These are phyloP conservation scores for Aspergillus saccharolyticus DNA, from an alignment of 495 filamentous ascomycete species.

Conservation along the genomic window DNA sequence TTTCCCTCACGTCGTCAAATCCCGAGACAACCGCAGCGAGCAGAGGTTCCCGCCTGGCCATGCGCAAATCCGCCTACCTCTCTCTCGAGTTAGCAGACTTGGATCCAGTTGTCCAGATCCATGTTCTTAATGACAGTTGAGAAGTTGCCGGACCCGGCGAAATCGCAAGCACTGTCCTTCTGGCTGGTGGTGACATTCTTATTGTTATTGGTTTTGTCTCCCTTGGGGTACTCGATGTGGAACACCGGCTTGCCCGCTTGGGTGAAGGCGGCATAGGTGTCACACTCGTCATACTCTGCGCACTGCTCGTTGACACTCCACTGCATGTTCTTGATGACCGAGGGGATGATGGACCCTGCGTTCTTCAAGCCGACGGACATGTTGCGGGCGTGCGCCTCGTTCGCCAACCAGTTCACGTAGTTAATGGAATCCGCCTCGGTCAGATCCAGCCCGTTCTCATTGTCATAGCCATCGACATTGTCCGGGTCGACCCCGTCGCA, in stretches of 20 bases:
- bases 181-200: constrained; percentile 23
- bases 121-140: constrained; percentile 63
- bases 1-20: neutral
- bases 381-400: constrained; percentile 40
- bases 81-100: constrained; percentile 36
- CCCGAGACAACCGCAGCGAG: neutral
- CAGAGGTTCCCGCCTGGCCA: neutral
- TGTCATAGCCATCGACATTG: constrained; percentile 63
- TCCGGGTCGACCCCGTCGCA: constrained; percentile 71
- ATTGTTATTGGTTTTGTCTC: constrained; percentile 35
- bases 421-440: constrained; percentile 49
- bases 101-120: constrained; percentile 55
- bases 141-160: constrained; percentile 40
- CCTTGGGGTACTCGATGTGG: constrained; percentile 65
- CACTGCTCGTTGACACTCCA: constrained; percentile 75
- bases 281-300: constrained; percentile 54
- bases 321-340: constrained; percentile 53
- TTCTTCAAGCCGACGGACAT: constrained; percentile 65
- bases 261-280: constrained; percentile 51
- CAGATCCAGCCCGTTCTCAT: constrained; percentile 52
- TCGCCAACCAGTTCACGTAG: constrained; percentile 56
- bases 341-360: constrained; percentile 51
- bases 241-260: constrained; percentile 62
- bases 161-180: constrained; percentile 34
- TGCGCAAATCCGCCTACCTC: neutral